Evolutionary conservation across 257 asterid species (phyloP).

Genomic region (Craterostigma plantagineum): DNA sequence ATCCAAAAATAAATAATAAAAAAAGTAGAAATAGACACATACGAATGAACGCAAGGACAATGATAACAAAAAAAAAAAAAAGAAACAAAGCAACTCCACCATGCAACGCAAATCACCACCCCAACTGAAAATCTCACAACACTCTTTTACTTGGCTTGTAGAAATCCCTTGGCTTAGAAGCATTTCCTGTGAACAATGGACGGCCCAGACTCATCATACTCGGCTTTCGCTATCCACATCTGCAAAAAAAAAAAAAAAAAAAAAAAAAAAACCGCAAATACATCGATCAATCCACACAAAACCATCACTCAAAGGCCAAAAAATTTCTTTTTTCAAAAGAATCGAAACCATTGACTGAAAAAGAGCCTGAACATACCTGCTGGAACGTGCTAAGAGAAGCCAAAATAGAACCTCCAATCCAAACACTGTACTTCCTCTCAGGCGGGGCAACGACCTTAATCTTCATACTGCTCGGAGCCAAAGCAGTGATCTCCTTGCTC

Average conservation of each 20-base stretch:
- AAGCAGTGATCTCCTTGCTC: slow-evolving; percentile 3
- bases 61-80: too few relatives aligned
- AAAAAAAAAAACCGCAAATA: too few relatives aligned
- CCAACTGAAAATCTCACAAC: too few relatives aligned
- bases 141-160: too few relatives aligned
- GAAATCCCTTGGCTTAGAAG: too few relatives aligned
- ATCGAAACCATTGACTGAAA: not conserved
- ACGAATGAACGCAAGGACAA: too few relatives aligned
- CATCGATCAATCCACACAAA: too few relatives aligned
- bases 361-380: not conserved
- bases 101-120: too few relatives aligned
- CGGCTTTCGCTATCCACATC: slow-evolving; percentile 6
- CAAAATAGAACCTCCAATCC: slow-evolving; percentile 4
- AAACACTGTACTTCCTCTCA: slow-evolving; percentile 3
- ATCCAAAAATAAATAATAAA: too few relatives aligned
- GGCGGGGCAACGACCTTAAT: slow-evolving; percentile 3
- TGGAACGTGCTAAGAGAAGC: slow-evolving; percentile 6
- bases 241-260: not conserved
- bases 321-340: not conserved
- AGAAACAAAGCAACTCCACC: too few relatives aligned
- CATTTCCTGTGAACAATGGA: slow-evolving; percentile 5
- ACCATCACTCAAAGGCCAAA: too few relatives aligned
- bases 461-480: slow-evolving; percentile 5
- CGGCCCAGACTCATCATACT: slow-evolving; percentile 3
- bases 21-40: too few relatives aligned